Evolutionary conservation across 352 stramenopile genomes (phyloP).

Genomic region (Pythium rhizo-oryzae): DNA sequence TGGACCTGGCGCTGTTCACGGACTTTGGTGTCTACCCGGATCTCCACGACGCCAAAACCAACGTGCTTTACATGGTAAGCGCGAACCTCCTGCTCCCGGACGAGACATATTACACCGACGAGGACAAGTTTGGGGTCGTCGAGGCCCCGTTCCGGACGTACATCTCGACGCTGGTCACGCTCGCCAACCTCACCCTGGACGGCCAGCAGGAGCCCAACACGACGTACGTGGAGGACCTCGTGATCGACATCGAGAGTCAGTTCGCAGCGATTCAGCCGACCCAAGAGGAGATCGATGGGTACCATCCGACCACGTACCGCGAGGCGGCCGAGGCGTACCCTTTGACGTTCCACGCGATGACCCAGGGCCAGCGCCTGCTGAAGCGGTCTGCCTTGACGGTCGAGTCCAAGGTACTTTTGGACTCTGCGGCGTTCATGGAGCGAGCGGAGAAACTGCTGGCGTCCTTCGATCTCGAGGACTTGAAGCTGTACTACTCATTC

Average conservation of each 20-base stretch:
- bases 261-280: slow-evolving; percentile 67
- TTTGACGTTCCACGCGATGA: slow-evolving; percentile 44
- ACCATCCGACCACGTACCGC: slow-evolving; percentile 79
- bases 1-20: slow-evolving; percentile 74
- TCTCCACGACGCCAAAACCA: no score
- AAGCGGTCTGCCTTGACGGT: slow-evolving; percentile 35
- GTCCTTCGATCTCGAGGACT: slow-evolving; percentile 27
- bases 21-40: slow-evolving; percentile 52
- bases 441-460: slow-evolving; percentile 40
- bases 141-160: slow-evolving; percentile 42
- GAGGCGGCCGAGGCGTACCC: slow-evolving; percentile 47
- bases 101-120: slow-evolving; percentile 86
- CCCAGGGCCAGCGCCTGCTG: slow-evolving; percentile 36
- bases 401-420: slow-evolving; percentile 44
- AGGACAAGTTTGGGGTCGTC: slow-evolving; percentile 29
- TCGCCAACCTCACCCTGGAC: slow-evolving; percentile 19
- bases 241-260: slow-evolving; percentile 71
- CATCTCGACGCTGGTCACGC: slow-evolving; percentile 39
- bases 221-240: slow-evolving; percentile 19
- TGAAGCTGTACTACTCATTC: slow-evolving; percentile 47
- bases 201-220: not conserved
- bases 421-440: slow-evolving; percentile 51
- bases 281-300: slow-evolving; percentile 47
- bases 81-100: slow-evolving; percentile 67
- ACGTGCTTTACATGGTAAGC: slow-evolving; percentile 70